Percentiles rank a stretch among this genome's conserved stretches.
Conservation (phyloP, 108 stramenopile species). For the Pseudonitzschia multiseries region DNA sequence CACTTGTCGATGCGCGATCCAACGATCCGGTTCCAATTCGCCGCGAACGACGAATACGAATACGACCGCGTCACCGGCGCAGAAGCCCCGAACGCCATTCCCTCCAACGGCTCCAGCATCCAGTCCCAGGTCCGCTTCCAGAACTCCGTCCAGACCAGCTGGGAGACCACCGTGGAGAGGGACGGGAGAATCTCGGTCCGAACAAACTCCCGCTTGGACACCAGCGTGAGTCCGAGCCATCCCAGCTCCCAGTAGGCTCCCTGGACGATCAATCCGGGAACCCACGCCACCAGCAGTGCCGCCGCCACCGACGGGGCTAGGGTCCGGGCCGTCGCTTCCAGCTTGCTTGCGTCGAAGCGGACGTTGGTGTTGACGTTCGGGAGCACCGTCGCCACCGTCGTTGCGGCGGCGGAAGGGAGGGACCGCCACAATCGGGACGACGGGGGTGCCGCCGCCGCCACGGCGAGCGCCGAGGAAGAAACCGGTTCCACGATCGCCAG, state of each 20-base stretch:
- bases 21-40: neutral
- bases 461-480: no score
- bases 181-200: neutral
- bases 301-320: neutral
- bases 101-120: neutral
- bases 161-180: neutral
- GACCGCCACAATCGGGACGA: no score
- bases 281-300: neutral
- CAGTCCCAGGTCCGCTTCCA: conserved; percentile 8
- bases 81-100: no score
- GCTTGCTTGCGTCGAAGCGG: no score
- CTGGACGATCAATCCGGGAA: neutral
- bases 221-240: neutral
- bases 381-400: no score
- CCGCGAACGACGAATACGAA: neutral
- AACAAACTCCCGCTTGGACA: neutral
- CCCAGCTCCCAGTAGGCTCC: neutral
- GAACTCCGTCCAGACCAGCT: neutral
- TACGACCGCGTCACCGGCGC: neutral
- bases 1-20: neutral
- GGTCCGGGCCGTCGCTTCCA: no score
- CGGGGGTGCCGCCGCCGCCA: no score
- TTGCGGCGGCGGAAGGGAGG: no score
- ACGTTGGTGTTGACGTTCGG: no score
- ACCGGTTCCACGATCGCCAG: no score